These are phyloP conservation scores for Hymenoscyphus scutula DNA, from an alignment of 2,329 filamentous ascomycete species.

Conservation along the genomic window DNA sequence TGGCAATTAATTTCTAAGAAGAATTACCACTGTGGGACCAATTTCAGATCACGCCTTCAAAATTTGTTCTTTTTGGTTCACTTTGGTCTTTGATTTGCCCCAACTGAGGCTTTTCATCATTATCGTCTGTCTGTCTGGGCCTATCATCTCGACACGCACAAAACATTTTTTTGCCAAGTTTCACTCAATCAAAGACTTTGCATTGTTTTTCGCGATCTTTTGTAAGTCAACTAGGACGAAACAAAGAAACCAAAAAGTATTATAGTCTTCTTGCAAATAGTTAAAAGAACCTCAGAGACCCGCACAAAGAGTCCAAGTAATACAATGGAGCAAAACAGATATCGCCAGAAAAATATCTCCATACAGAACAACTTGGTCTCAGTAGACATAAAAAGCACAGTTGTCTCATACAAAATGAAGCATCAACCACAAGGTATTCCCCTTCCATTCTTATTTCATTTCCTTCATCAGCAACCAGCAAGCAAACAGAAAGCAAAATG, in stretches of 20 bases:
- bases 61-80: no score
- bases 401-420: neutral
- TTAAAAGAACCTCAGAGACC: neutral
- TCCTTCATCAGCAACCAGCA: neutral
- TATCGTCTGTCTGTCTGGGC: no score
- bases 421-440: neutral
- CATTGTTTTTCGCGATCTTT: neutral
- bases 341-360: neutral
- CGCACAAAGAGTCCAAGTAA: neutral
- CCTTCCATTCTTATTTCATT: neutral
- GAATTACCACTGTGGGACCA: no score
- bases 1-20: no score
- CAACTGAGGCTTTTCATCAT: no score
- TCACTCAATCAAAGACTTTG: neutral
- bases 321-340: constrained; percentile 1
- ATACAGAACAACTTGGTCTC: neutral
- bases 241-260: neutral
- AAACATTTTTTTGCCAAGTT: neutral
- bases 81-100: no score
- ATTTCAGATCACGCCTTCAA: no score
- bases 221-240: neutral
- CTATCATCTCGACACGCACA: no score
- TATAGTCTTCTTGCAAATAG: neutral
- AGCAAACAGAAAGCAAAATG: constrained; percentile 10
- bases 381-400: neutral